Percentiles rank a stretch among this genome's conserved stretches.
These are phyloP conservation scores for Ustilago loliicola DNA, from an alignment of 1,284 basidiomycete genomes.

Conservation along the genomic window DNA sequence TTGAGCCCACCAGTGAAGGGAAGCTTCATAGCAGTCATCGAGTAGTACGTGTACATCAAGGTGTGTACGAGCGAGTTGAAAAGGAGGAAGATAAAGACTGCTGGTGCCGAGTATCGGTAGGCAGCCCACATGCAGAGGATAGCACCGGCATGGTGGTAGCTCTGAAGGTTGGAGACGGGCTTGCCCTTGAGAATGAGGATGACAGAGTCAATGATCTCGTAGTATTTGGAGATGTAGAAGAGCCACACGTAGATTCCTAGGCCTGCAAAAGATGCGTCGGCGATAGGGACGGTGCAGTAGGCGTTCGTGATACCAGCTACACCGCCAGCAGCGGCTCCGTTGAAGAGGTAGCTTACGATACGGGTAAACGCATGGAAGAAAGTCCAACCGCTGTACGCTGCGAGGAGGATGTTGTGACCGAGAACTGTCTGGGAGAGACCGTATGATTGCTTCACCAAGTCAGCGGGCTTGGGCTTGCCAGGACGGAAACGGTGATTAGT, in stretches of 20 bases:
- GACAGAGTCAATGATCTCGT: conserved; percentile 69
- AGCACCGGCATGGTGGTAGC: conserved; percentile 64
- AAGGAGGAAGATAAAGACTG: conserved; percentile 54
- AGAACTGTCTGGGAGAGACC: conserved; percentile 57
- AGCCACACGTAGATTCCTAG: conserved; percentile 65
- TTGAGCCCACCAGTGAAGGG: conserved; percentile 69
- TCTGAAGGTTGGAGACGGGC: conserved; percentile 64
- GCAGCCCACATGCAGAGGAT: conserved; percentile 70
- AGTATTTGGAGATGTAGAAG: conserved; percentile 70
- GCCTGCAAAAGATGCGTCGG: conserved; percentile 56
- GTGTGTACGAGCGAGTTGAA: conserved; percentile 58
- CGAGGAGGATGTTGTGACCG: conserved; percentile 68
- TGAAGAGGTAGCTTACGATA: conserved; percentile 41
- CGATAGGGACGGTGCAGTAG: conserved; percentile 68
- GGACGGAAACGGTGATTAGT: conserved; percentile 51
- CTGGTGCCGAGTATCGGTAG: conserved; percentile 62
- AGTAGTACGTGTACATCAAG: conserved; percentile 68
- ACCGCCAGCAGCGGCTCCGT: conserved; percentile 37
- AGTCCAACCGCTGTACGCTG: conserved; percentile 64
- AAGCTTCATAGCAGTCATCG: conserved; percentile 62
- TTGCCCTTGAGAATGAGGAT: conserved; percentile 71
- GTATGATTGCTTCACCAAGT: conserved; percentile 52
- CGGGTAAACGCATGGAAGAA: conserved; percentile 51
- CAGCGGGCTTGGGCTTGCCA: conserved; percentile 51
- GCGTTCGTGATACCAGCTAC: conserved; percentile 61